phyloP scores from a whole-genome alignment of 2,329 filamentous ascomycete species.

The Aspergillus neoniger region DNA sequence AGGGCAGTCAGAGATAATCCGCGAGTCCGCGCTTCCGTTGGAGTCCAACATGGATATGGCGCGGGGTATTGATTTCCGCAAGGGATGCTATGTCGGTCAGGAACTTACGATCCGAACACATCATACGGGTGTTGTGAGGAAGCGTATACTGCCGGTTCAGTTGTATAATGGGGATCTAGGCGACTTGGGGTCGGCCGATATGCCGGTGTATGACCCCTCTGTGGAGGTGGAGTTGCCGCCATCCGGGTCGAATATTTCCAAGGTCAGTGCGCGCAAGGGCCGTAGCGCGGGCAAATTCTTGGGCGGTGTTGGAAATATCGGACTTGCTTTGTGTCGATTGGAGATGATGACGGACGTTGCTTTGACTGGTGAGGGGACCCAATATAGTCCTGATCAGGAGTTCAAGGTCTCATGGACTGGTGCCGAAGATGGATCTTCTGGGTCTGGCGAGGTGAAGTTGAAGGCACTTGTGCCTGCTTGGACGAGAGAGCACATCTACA shows the following conservation, averaged over 20 bases:
- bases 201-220: conserved; percentile 40
- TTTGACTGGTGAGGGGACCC: conserved; percentile 67
- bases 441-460: conserved; percentile 54
- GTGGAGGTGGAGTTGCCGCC: conserved; percentile 34
- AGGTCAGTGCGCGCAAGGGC: conserved; percentile 53
- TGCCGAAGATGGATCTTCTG: conserved; percentile 45
- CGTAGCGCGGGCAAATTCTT: conserved; percentile 82
- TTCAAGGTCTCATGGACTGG: conserved; percentile 59
- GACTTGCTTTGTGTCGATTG: conserved; percentile 80
- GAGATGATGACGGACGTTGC: conserved; percentile 85
- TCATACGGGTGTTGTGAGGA: conserved; percentile 90
- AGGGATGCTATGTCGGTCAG: conserved; percentile 96
- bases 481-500: conserved; percentile 53
- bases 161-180: conserved; percentile 60
- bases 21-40: conserved; percentile 73
- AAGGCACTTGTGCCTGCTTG: conserved; percentile 86
- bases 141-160: conserved; percentile 79
- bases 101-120: conserved; percentile 94
- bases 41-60: conserved; percentile 88
- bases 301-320: conserved; percentile 77
- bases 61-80: conserved; percentile 85
- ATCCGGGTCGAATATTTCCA: conserved; percentile 55
- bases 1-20: conserved; percentile 75
- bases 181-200: conserved; percentile 52
- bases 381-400: conserved; percentile 62